A percentile compares a stretch with the other conserved stretches of the same genome.
phyloP scores from a whole-genome alignment of 352 stramenopile genomes.

The Thraustochytrium striatum region DNA sequence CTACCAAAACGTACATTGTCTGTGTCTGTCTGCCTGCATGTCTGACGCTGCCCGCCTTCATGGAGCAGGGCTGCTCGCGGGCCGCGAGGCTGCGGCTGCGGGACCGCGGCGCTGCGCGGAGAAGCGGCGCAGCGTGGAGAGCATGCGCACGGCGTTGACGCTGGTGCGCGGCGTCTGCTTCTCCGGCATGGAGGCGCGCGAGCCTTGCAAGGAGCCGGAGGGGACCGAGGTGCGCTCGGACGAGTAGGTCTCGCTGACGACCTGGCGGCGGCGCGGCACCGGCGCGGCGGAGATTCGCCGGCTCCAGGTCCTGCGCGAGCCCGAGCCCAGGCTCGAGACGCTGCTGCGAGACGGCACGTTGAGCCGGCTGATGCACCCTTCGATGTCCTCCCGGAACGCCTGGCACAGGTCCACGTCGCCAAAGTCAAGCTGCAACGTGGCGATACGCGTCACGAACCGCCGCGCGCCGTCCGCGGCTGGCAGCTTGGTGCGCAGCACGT shows the following conservation, averaged over 20 bases:
- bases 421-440: not conserved
- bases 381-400: not conserved
- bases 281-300: not conserved
- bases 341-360: not conserved
- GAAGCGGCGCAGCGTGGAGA: no score
- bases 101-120: no score
- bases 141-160: no score
- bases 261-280: not conserved
- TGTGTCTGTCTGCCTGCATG: no score
- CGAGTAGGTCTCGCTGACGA: not conserved
- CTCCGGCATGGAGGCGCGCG: no score
- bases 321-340: not conserved
- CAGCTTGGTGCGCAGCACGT: not conserved
- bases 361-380: not conserved
- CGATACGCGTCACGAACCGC: not conserved
- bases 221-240: not conserved
- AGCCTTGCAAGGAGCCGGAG: no score
- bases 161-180: no score
- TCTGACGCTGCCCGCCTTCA: no score
- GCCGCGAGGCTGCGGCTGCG: no score
- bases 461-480: not conserved
- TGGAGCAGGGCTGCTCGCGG: no score
- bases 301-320: not conserved
- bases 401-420: not conserved
- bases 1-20: no score